Conservation (phyloP, 2,329 filamentous ascomycete species). For the Grosmannia clavigera region DNA sequence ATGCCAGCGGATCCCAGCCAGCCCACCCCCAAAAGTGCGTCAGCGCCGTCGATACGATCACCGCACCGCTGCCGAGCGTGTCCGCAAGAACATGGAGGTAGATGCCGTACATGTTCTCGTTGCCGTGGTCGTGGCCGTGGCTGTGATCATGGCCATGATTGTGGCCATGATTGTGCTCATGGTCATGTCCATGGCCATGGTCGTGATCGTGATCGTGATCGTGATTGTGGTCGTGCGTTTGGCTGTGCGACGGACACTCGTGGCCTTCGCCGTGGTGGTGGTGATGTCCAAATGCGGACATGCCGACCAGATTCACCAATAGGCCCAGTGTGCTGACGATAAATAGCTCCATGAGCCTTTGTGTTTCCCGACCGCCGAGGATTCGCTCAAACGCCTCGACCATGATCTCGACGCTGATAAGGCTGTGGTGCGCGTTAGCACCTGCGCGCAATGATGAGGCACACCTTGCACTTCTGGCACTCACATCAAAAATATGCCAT, state of each 20-base stretch:
- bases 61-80: constrained; percentile 84
- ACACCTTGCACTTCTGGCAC: constrained; percentile 15
- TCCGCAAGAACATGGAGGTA: constrained; percentile 93
- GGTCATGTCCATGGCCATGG: constrained; percentile 18
- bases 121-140: constrained; percentile 25
- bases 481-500: constrained; percentile 86
- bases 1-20: constrained; percentile 89
- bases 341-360: constrained; percentile 74
- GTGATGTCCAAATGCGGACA: constrained; percentile 68
- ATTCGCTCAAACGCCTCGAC: constrained; percentile 87
- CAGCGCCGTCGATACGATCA: constrained; percentile 80
- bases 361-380: constrained; percentile 70
- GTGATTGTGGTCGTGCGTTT: constrained; percentile 41
- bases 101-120: constrained; percentile 97
- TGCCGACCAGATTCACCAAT: constrained; percentile 81
- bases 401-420: constrained; percentile 92
- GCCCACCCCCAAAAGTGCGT: constrained; percentile 84
- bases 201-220: constrained; percentile 14
- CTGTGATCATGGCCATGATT: constrained; percentile 21
- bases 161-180: constrained; percentile 26
- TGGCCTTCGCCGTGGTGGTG: constrained; percentile 43
- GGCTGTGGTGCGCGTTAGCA: constrained; percentile 31
- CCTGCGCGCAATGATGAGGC: background rate
- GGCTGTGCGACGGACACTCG: constrained; percentile 17
- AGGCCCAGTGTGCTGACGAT: constrained; percentile 80